Base-by-base conservation (phyloP, 768 basidiomycete species). In the Leccinum boreale region DNA sequence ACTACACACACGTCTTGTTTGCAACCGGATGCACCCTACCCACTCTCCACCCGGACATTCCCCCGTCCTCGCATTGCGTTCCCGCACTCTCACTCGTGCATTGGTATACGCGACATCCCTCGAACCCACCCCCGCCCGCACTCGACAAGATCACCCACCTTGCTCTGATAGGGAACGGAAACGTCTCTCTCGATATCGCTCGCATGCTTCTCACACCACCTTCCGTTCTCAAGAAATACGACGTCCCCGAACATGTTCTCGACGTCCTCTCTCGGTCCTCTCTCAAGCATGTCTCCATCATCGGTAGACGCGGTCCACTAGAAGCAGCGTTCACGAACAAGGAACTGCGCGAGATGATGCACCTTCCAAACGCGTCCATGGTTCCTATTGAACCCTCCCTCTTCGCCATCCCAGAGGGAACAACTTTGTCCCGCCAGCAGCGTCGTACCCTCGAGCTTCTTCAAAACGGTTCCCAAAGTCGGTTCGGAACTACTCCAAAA, bases 51-150 rank as follows among this genome's bases (percentile, higher is more conserved):
- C 71, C 81, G 11, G 78, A 76, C 49, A 73, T 85, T 6, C 79
- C 79, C 47, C 82, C 64, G 17, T 79, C 66, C 76, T 65, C 14
- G 66, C 70, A 74, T 75, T 90, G 81, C 62, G 70, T 87, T 3
- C 84, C 93, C 1, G 94, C 94, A 0, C 78, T 97, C 3, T 85
- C 83, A 1, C 74, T 99, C 45, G 94, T 99, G 1, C 90, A 94
- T 63, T 98, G 94, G 95, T 98, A 99, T 75, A 98, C 96, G 12
- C 86, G 83, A 49, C 94, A 98, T 70, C 95, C 95, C 2, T 85
- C 85, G 9, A 75, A 78, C 10, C 78, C 82, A 0, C 68, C 79
- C 0, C 78, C 88, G 1, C 86, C 89, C 1, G 77, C 85, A 0
- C 79, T 94, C 2, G 83, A 90, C 29, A 80, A 79, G 42, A 73